phyloP scores from a whole-genome alignment of 768 basidiomycete species.

The Dictyophora rubrovolvata region DNA sequence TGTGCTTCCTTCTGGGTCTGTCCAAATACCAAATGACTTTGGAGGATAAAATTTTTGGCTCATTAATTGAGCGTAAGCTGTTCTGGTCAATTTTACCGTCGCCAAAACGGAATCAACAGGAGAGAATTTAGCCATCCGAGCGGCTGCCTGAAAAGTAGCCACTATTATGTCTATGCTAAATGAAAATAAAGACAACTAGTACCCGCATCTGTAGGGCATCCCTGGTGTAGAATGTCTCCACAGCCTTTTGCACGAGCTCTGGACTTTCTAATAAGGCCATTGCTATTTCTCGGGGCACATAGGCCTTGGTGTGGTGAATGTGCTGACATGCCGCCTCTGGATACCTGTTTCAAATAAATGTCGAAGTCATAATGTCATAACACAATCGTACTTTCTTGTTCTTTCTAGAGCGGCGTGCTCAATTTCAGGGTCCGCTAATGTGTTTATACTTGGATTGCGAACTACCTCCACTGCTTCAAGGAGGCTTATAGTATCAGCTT shows the following conservation, averaged over 20 bases:
- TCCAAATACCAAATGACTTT: slow-evolving; percentile 73
- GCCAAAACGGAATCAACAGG: slow-evolving; percentile 54
- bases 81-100: slow-evolving; percentile 71
- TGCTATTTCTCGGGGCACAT: slow-evolving; percentile 72
- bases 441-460: slow-evolving; percentile 41
- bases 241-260: slow-evolving; percentile 70
- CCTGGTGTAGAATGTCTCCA: slow-evolving; percentile 91
- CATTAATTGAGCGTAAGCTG: slow-evolving; percentile 86
- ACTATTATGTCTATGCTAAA: neutral
- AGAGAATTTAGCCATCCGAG: slow-evolving; percentile 84
- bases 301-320: slow-evolving; percentile 67
- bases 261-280: slow-evolving; percentile 56
- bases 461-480: slow-evolving; percentile 58
- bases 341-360: slow-evolving; percentile 40
- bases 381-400: slow-evolving; percentile 45
- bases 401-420: slow-evolving; percentile 62
- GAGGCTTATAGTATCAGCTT: slow-evolving; percentile 41
- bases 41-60: slow-evolving; percentile 92
- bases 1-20: slow-evolving; percentile 47
- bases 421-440: slow-evolving; percentile 48
- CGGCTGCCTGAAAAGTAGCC: slow-evolving; percentile 52
- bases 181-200: slow-evolving; percentile 19
- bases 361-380: neutral
- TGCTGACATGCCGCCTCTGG: slow-evolving; percentile 56
- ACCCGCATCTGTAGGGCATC: slow-evolving; percentile 87